Percentiles rank a stretch among this genome's conserved stretches.
Evolutionary conservation across 2,329 filamentous ascomycete genomes (phyloP).

Genomic region (Calcarisporium arbuscula): DNA sequence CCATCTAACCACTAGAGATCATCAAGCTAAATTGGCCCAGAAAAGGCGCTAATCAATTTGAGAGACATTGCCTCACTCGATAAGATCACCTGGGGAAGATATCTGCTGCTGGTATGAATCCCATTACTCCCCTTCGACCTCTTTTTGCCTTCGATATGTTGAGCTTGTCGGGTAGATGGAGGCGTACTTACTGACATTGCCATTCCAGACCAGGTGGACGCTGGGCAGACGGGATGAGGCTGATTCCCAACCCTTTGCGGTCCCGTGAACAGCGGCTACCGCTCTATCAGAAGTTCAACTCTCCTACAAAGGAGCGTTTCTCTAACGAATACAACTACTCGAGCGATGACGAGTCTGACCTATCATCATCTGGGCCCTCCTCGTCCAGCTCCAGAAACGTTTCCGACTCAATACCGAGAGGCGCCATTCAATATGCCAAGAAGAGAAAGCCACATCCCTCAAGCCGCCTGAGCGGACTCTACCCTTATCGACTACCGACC

Average conservation of each 20-base stretch:
- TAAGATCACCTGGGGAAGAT: too few relatives aligned
- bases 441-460: slow-evolving; percentile 23
- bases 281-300: slow-evolving; percentile 40
- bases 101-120: slow-evolving; percentile 2
- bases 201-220: background rate
- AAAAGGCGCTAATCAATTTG: too few relatives aligned
- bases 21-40: too few relatives aligned
- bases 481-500: slow-evolving; percentile 59
- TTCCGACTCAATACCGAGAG: slow-evolving; percentile 36
- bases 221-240: slow-evolving; percentile 42
- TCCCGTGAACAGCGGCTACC: slow-evolving; percentile 42
- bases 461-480: slow-evolving; percentile 12
- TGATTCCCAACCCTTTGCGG: slow-evolving; percentile 41
- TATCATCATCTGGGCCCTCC: slow-evolving; percentile 36
- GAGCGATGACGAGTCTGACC: slow-evolving; percentile 39
- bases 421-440: slow-evolving; percentile 39
- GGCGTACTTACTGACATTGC: background rate
- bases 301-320: slow-evolving; percentile 42
- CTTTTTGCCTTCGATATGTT: too few relatives aligned
- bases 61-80: too few relatives aligned
- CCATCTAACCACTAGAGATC: too few relatives aligned
- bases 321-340: slow-evolving; percentile 45
- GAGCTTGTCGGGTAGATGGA: too few relatives aligned
- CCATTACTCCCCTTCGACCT: background rate
- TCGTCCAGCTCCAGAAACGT: slow-evolving; percentile 49